Conservation (phyloP, 352 stramenopile species). For the Phytophthora sp. region DNA sequence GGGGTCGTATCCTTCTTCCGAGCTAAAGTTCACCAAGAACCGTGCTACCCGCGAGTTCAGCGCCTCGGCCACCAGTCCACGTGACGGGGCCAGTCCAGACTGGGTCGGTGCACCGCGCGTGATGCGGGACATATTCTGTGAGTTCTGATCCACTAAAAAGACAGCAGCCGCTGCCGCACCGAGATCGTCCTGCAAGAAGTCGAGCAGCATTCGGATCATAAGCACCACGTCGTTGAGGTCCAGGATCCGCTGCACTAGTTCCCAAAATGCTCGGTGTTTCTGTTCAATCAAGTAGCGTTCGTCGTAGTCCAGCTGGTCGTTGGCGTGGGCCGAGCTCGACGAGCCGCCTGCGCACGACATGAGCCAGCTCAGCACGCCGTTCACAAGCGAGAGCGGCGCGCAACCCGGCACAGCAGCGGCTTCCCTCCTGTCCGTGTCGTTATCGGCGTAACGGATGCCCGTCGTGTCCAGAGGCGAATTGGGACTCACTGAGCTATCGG, state of each 20-base stretch:
- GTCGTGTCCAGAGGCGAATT: conserved; percentile 6
- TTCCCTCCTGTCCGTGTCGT: neutral
- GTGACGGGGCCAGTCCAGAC: conserved; percentile 53
- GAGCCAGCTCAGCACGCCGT: conserved; percentile 22
- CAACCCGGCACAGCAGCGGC: neutral
- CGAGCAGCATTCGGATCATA: conserved; percentile 75
- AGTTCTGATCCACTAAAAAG: conserved; percentile 80
- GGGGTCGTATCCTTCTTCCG: conserved; percentile 57
- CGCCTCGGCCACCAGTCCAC: conserved; percentile 61
- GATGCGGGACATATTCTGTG: conserved; percentile 80
- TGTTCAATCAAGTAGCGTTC: conserved; percentile 55
- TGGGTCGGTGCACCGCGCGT: conserved; percentile 52
- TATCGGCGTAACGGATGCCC: conserved; percentile 1
- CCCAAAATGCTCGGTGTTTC: conserved; percentile 80
- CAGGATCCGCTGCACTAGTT: conserved; percentile 73
- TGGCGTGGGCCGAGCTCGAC: neutral
- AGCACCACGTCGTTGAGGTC: conserved; percentile 74
- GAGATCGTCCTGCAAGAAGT: conserved; percentile 68
- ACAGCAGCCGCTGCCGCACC: conserved; percentile 58
- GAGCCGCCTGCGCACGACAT: conserved; percentile 16
- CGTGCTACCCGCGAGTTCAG: conserved; percentile 41
- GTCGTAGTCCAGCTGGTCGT: conserved; percentile 31
- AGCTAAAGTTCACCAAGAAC: conserved; percentile 53
- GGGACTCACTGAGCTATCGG: conserved; percentile 4
- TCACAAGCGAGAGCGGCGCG: conserved; percentile 14